A percentile compares a stretch with the other conserved stretches of the same genome.
phyloP scores from a whole-genome alignment of 2,329 filamentous ascomycete genomes.

The Atkinsonella hypoxylon region DNA sequence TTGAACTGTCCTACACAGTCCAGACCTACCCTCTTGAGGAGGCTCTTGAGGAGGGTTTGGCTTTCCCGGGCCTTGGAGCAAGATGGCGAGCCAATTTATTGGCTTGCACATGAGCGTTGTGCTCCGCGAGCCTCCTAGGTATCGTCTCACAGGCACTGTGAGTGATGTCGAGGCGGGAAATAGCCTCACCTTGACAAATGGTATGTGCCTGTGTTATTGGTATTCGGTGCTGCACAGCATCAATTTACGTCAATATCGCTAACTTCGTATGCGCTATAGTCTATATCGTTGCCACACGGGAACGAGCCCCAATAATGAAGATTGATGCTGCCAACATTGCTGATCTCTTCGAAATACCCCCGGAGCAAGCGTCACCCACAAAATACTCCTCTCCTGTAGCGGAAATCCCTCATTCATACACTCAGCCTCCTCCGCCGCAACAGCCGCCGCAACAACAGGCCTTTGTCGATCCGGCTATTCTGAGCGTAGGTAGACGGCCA shows the following conservation, averaged over 20 bases:
- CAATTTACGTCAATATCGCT: background rate
- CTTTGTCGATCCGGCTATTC: slow-evolving; percentile 73
- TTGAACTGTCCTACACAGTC: background rate
- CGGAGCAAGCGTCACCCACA: slow-evolving; percentile 16
- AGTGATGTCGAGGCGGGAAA: slow-evolving; percentile 54
- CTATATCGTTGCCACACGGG: slow-evolving; percentile 29
- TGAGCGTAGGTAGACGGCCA: slow-evolving; percentile 49
- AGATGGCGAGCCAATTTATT: slow-evolving; percentile 53
- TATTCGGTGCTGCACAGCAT: background rate
- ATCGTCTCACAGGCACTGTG: slow-evolving; percentile 57
- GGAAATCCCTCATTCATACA: slow-evolving; percentile 8
- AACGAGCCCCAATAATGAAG: slow-evolving; percentile 29
- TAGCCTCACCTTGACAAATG: slow-evolving; percentile 59
- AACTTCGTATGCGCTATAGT: slow-evolving; percentile 16
- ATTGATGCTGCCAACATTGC: slow-evolving; percentile 34
- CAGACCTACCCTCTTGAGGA: background rate
- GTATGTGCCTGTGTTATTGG: slow-evolving; percentile 30
- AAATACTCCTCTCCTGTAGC: slow-evolving; percentile 15
- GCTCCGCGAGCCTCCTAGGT: slow-evolving; percentile 51
- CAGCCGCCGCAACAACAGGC: slow-evolving; percentile 22
- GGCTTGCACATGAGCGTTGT: slow-evolving; percentile 67
- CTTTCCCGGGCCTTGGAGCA: background rate
- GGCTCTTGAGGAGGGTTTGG: background rate
- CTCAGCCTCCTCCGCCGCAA: slow-evolving; percentile 15
- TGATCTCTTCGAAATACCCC: slow-evolving; percentile 30